These are phyloP conservation scores for Phaeoacremonium minimum DNA, from an alignment of 2,329 filamentous ascomycete genomes.

Conservation along the genomic window DNA sequence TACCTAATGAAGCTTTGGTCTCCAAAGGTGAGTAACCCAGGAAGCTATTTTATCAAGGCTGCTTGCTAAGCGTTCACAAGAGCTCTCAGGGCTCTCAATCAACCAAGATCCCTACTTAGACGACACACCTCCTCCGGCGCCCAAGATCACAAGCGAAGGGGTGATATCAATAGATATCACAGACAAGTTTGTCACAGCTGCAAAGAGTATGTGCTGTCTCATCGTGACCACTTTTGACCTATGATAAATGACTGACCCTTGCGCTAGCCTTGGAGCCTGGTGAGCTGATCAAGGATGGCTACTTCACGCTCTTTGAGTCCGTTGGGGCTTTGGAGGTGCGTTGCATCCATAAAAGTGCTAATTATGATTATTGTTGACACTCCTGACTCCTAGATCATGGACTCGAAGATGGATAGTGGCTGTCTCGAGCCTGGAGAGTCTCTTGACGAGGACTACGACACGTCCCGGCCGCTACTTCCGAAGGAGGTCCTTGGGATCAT, in stretches of 20 bases:
- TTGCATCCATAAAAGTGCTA: too few species aligned
- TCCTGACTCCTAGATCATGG: slow-evolving; percentile 72
- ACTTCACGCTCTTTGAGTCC: slow-evolving; percentile 90
- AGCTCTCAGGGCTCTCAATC: slow-evolving; percentile 36
- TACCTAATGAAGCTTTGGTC: too few species aligned
- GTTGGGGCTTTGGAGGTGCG: slow-evolving; percentile 77
- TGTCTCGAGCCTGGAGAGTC: slow-evolving; percentile 73
- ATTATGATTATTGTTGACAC: too few species aligned
- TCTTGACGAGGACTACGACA: slow-evolving; percentile 80
- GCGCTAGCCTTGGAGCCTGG: slow-evolving; percentile 67
- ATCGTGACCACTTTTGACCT: slow-evolving; percentile 2
- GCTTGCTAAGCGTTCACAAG: too few species aligned
- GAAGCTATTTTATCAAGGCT: too few species aligned
- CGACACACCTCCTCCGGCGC: slow-evolving; percentile 24
- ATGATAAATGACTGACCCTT: slow-evolving; percentile 10
- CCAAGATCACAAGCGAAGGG: slow-evolving; percentile 39
- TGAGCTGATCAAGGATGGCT: slow-evolving; percentile 87
- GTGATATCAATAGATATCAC: slow-evolving; percentile 57
- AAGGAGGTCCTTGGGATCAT: slow-evolving; percentile 88
- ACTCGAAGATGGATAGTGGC: slow-evolving; percentile 97
- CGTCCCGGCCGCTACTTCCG: slow-evolving; percentile 61
- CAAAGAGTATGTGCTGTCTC: slow-evolving; percentile 37
- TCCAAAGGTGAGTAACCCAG: too few species aligned
- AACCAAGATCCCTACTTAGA: slow-evolving; percentile 19
- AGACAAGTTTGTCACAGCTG: slow-evolving; percentile 46